Base-by-base conservation (phyloP, 1,284 basidiomycete species). In the Sanghuangporus sanghuang region DNA sequence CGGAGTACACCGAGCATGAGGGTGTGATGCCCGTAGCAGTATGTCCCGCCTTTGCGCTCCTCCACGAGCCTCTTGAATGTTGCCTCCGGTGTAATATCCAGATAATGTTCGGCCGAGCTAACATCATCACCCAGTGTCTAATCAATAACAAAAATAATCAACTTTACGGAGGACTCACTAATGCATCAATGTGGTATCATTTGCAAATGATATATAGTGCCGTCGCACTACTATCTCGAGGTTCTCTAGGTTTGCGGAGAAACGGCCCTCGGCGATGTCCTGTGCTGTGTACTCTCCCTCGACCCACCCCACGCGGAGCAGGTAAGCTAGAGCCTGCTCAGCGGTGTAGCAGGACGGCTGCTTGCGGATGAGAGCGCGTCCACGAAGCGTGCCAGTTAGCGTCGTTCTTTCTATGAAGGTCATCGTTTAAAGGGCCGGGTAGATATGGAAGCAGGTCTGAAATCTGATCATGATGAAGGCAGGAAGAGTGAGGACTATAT, bases 1-100 rank as follows among this genome's bases (percentile, higher is more conserved):
- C 68, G 66, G 12, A 68, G 50, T 38, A 67, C 65, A 6, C 63
- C 64, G 35, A 68, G 62, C 21, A 67, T 66, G n/a, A 68, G 46
- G 18, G 55, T 62, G 48, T 68, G 65, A 21, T 63, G 62, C 6
- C 66, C 68, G 53, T 65, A 67, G 59, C 68, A 68, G 60, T 65
- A 68, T 8, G 60, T 58, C 5, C 68, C 66, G 16, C 66, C 62
- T 16, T 46, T 46, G 5, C 50, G 36, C 39, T 59, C 62, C 12
- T 21, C 38, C 14, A 68, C 66, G 35, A 67, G 57, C 5, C 66
- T 62, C n/a, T 65, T 60, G 56, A 67, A 68, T 9, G 64, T 67
- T 6, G 57, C 62, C 35, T 67, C 60, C 4, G 68, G 66, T 6
- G 40, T 54, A 18, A 65, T 60, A 27, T 67, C 64, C 50, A 68